Conservation (phyloP, 805 yeast genomes). For the Saccharomyces eubayanus region DNA sequence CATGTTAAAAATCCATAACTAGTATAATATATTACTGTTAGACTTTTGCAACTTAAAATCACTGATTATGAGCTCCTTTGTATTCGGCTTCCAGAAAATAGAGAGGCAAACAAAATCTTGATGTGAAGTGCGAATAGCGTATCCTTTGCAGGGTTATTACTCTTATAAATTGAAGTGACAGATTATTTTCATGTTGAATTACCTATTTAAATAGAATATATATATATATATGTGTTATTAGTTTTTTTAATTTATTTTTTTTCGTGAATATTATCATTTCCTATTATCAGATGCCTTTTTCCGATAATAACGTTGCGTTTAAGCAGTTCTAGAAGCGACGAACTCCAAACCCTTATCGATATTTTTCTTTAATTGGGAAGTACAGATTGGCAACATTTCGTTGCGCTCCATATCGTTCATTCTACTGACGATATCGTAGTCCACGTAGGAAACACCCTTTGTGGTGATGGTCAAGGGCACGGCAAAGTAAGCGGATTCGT, state of each 20-base stretch:
- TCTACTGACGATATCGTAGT: conserved; percentile 43
- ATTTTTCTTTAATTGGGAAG: conserved; percentile 17
- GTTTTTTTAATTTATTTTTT: not conserved
- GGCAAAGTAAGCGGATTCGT: conserved; percentile 43
- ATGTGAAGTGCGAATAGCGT: too few relatives aligned
- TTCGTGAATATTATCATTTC: not conserved
- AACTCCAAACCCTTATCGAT: conserved; percentile 14
- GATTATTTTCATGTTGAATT: not conserved
- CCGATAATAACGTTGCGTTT: not conserved
- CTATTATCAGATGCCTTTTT: not conserved
- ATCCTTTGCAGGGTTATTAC: too few relatives aligned
- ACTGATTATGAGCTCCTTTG: too few relatives aligned
- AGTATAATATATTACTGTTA: not conserved
- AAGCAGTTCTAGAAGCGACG: not conserved
- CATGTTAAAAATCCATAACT: not conserved
- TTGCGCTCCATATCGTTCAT: conserved; percentile 47
- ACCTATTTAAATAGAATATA: not conserved
- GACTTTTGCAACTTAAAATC: not conserved
- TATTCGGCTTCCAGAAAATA: too few relatives aligned
- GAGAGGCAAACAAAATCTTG: too few relatives aligned
- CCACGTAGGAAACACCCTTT: conserved; percentile 48
- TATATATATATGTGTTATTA: not conserved
- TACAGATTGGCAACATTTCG: conserved; percentile 19
- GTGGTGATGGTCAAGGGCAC: conserved; percentile 50
- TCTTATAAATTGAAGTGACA: not conserved